Conservation (phyloP, 352 stramenopile species). For the Phytophthora megakarya region DNA sequence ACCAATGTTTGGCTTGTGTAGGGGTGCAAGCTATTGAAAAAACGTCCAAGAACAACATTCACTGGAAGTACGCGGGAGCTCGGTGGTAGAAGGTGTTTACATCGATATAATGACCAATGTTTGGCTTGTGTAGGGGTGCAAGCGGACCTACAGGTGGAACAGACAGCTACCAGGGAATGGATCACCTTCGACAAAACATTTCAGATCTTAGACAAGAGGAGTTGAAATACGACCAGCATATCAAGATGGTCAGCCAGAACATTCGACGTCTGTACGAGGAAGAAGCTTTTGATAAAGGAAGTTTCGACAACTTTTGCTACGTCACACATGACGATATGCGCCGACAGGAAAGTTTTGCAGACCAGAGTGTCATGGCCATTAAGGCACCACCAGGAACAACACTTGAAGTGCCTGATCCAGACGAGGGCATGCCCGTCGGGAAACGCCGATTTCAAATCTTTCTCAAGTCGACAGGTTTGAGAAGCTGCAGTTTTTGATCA, state of each 20-base stretch:
- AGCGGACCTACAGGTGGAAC: conserved; percentile 48
- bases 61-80: conserved; percentile 94
- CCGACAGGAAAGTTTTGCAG: conserved; percentile 77
- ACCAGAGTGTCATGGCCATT: conserved; percentile 94
- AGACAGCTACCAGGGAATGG: conserved; percentile 69
- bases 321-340: conserved; percentile 91
- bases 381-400: conserved; percentile 93
- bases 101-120: neutral
- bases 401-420: conserved; percentile 94
- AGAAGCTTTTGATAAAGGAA: conserved; percentile 76
- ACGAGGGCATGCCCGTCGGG: conserved; percentile 92
- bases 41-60: conserved; percentile 98
- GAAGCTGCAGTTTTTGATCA: conserved; percentile 5
- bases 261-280: conserved; percentile 87
- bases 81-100: neutral
- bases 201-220: conserved; percentile 85
- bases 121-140: conserved; percentile 47
- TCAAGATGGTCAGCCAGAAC: conserved; percentile 80
- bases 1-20: conserved; percentile 22
- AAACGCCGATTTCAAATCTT: conserved; percentile 94
- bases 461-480: conserved; percentile 85
- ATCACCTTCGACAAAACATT: conserved; percentile 77
- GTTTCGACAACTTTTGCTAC: conserved; percentile 83
- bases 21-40: conserved; percentile 93
- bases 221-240: conserved; percentile 82